Conservation (phyloP, 768 basidiomycete species). For the Sporobolomyces pararoseus region DNA sequence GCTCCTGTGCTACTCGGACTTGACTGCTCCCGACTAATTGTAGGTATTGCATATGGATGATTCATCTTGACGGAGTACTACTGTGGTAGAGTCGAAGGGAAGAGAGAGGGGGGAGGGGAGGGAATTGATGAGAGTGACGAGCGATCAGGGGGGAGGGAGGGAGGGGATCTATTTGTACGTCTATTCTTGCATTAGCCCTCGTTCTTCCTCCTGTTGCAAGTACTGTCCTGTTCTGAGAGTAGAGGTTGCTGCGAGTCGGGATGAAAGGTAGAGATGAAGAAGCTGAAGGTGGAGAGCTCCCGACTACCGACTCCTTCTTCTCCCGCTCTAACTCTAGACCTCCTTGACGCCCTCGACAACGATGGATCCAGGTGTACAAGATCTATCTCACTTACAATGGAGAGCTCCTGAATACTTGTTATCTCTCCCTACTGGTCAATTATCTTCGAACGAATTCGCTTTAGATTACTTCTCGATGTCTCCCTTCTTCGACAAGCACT, state of each 20-base stretch:
- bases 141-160: not conserved
- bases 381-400: conserved; percentile 39
- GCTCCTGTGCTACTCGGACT: too few relatives aligned
- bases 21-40: not conserved
- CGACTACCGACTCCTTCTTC: not conserved
- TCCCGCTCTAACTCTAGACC: not conserved
- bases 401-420: conserved; percentile 43
- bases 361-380: not conserved
- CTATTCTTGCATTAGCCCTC: not conserved
- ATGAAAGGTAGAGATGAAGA: too few relatives aligned
- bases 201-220: too few relatives aligned
- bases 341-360: not conserved
- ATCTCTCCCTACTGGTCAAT: conserved; percentile 55
- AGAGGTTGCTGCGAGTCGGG: too few relatives aligned
- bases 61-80: not conserved
- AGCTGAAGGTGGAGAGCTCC: too few relatives aligned
- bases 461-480: conserved; percentile 86
- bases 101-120: not conserved
- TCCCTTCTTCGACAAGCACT: conserved; percentile 92
- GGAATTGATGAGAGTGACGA: not conserved
- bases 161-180: not conserved
- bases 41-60: not conserved
- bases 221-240: too few relatives aligned
- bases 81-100: not conserved
- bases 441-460: conserved; percentile 66